Conservation (phyloP, 495 filamentous ascomycete genomes). For the Penicillium silybi region DNA sequence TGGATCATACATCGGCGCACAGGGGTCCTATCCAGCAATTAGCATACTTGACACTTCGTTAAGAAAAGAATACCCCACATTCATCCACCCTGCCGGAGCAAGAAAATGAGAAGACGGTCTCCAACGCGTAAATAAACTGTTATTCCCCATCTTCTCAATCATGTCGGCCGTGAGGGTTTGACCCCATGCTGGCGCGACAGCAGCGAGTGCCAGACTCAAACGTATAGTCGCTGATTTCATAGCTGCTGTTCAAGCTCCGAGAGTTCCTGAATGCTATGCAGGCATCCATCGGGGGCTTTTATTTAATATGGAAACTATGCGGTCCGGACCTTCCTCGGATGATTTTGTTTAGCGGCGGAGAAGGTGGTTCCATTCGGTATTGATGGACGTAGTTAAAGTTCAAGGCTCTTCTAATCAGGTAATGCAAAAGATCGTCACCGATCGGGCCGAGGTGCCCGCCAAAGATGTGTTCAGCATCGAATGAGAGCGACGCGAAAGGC, state of each 20-base stretch:
- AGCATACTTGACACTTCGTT: not conserved
- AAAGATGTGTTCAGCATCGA: conserved; percentile 2
- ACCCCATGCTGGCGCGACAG: conserved; percentile 3
- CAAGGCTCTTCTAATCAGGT: not conserved
- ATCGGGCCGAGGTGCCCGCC: not conserved
- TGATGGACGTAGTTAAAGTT: not conserved
- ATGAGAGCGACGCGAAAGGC: conserved; percentile 1
- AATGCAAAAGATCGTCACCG: not conserved
- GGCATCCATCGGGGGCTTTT: not conserved
- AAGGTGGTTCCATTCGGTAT: not conserved
- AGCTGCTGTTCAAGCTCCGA: not conserved
- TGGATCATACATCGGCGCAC: conserved; percentile 15
- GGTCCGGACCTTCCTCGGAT: conserved; percentile 13
- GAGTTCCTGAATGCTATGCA: not conserved
- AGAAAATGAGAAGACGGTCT: conserved; percentile 17
- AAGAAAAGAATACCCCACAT: not conserved
- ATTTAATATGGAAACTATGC: not conserved
- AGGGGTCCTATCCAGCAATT: conserved; percentile 8
- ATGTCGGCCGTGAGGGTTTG: conserved; percentile 5
- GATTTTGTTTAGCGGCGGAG: not conserved
- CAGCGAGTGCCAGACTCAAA: conserved; percentile 4
- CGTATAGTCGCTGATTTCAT: conserved; percentile 4
- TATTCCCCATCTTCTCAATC: conserved; percentile 16
- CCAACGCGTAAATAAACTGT: conserved; percentile 13
- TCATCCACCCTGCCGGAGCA: conserved; percentile 19